Conservation (phyloP, 192 early-diverging fungal species). For the Linnemannia zychae region DNA sequence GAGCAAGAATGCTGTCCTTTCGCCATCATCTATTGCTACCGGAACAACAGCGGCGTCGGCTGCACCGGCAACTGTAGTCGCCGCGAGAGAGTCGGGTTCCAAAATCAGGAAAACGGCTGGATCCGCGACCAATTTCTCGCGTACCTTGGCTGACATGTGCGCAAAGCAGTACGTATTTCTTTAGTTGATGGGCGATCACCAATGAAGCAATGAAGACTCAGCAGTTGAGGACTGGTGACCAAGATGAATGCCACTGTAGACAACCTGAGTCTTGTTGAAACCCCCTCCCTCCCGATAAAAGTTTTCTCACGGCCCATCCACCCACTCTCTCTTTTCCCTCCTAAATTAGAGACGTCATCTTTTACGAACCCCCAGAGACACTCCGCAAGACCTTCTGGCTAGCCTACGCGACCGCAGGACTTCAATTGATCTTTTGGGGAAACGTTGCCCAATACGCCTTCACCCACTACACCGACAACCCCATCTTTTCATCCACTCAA, state of each 20-base stretch:
- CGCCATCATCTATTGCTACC: slow-evolving; percentile 26
- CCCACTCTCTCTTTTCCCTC: background rate
- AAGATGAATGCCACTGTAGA: background rate
- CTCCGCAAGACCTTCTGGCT: slow-evolving; percentile 49
- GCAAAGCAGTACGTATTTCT: slow-evolving; percentile 34
- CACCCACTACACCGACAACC: slow-evolving; percentile 54
- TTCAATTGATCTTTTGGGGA: slow-evolving; percentile 52
- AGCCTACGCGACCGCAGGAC: slow-evolving; percentile 49
- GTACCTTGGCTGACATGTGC: slow-evolving; percentile 41
- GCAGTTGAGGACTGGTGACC: background rate
- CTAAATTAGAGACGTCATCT: slow-evolving; percentile 32
- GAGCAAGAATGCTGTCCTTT: slow-evolving; percentile 14
- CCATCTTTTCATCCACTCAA: slow-evolving; percentile 34
- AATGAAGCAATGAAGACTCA: background rate
- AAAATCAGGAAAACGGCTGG: slow-evolving; percentile 2
- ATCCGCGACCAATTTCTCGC: slow-evolving; percentile 24
- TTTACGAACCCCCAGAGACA: slow-evolving; percentile 43
- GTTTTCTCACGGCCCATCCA: background rate
- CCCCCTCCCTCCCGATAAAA: background rate
- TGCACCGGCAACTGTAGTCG: background rate
- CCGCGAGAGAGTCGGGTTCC: slow-evolving; percentile 11
- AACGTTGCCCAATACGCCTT: slow-evolving; percentile 53
- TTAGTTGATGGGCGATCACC: background rate
- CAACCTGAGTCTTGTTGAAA: background rate
- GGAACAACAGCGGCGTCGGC: background rate